Percentiles rank a stretch among this genome's conserved stretches.
These are phyloP conservation scores for Neofusicoccum sp. DNA, from an alignment of 2,329 filamentous ascomycete species.

Conservation along the genomic window DNA sequence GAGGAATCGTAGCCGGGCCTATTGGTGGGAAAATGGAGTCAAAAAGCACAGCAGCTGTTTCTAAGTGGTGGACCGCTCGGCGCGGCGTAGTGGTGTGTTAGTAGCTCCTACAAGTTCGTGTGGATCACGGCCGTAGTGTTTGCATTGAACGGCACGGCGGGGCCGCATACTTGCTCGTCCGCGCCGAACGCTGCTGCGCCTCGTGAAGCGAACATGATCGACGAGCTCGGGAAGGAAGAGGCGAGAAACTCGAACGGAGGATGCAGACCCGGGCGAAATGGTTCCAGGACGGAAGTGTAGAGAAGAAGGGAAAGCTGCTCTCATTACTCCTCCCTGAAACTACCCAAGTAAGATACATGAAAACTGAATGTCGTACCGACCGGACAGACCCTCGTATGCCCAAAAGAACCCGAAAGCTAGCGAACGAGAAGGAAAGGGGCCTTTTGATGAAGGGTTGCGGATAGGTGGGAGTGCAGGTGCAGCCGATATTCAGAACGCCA, in stretches of 20 bases:
- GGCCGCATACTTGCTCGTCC: background rate
- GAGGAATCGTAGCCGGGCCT: slow-evolving; percentile 2
- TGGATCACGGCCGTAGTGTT: slow-evolving; percentile 17
- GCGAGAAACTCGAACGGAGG: slow-evolving; percentile 1
- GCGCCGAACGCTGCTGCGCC: slow-evolving; percentile 3
- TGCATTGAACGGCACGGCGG: slow-evolving; percentile 12
- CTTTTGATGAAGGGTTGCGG: background rate
- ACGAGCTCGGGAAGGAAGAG: slow-evolving; percentile 6
- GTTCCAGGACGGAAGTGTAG: background rate
- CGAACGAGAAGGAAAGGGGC: slow-evolving; percentile 1
- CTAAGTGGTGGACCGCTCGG: slow-evolving; percentile 8
- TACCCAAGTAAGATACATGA: slow-evolving; percentile 20
- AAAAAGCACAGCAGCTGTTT: slow-evolving; percentile 8
- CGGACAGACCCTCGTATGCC: slow-evolving; percentile 7
- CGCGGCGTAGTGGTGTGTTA: background rate
- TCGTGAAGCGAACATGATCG: slow-evolving; percentile 6
- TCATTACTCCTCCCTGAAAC: slow-evolving; percentile 15
- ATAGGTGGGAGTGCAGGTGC: background rate
- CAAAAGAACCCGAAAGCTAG: slow-evolving; percentile 13
- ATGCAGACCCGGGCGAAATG: background rate
- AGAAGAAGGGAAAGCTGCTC: slow-evolving; percentile 4
- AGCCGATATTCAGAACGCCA: slow-evolving; percentile 8
- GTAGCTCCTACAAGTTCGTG: slow-evolving; percentile 12
- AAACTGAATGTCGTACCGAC: slow-evolving; percentile 13
- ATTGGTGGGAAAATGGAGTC: slow-evolving; percentile 9